These are phyloP conservation scores for Podaxis sp. DNA, from an alignment of 768 basidiomycete genomes.

Conservation along the genomic window DNA sequence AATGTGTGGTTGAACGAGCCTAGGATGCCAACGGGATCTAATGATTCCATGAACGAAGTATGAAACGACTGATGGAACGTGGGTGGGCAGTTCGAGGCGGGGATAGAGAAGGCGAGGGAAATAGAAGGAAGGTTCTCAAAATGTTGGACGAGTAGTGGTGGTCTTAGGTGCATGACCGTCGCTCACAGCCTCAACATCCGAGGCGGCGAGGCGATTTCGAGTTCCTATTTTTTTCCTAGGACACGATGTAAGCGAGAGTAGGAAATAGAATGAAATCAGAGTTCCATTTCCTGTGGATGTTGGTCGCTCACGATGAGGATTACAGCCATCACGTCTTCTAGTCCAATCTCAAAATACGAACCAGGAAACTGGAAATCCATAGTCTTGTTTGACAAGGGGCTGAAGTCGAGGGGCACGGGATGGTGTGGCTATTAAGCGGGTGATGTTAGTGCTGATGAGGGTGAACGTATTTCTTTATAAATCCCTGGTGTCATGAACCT, in stretches of 20 bases:
- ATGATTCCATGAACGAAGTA: background rate
- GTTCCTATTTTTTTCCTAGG: background rate
- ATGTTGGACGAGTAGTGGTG: background rate
- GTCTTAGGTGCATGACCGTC: background rate
- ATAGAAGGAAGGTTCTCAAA: background rate
- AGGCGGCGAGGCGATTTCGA: background rate
- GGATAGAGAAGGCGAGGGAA: background rate
- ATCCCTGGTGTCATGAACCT: background rate
- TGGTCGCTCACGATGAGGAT: background rate
- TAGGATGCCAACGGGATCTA: background rate
- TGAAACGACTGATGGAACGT: background rate
- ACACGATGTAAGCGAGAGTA: background rate
- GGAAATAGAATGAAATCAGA: conserved; percentile 1
- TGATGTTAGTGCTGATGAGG: background rate
- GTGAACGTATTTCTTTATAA: background rate
- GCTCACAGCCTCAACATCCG: background rate
- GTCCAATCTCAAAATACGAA: background rate
- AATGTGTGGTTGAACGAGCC: background rate
- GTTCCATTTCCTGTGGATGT: background rate
- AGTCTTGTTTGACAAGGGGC: conserved; percentile 8
- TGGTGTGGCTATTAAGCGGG: background rate
- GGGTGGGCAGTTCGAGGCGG: background rate
- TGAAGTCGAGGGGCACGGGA: background rate
- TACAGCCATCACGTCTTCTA: background rate
- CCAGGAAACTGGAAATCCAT: background rate